Evolutionary conservation across 2,329 filamentous ascomycete genomes (phyloP).

Genomic region (Colletotrichum spinosum): DNA sequence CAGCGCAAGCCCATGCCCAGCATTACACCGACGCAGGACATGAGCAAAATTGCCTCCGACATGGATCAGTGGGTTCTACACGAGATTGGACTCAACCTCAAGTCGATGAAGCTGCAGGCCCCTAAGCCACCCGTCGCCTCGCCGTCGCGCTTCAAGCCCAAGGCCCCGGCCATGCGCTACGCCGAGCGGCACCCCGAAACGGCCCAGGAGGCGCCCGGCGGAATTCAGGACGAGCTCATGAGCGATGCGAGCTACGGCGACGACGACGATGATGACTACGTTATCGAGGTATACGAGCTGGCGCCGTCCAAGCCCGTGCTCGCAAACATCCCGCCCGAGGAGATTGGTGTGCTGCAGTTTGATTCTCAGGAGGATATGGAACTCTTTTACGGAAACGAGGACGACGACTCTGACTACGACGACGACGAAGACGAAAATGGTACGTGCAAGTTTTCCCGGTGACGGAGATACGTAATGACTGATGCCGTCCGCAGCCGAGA

Average conservation of each 20-base stretch:
- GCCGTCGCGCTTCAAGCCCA: conserved; percentile 64
- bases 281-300: conserved; percentile 74
- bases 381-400: conserved; percentile 69
- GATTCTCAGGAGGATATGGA: conserved; percentile 69
- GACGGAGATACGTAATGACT: background rate
- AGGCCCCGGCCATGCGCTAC: conserved; percentile 65
- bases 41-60: conserved; percentile 63
- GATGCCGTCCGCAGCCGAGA: conserved; percentile 67
- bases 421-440: conserved; percentile 76
- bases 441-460: conserved; percentile 46
- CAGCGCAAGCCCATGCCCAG: conserved; percentile 40
- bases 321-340: conserved; percentile 58
- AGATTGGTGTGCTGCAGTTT: conserved; percentile 68
- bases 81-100: conserved; percentile 66
- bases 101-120: conserved; percentile 56
- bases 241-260: conserved; percentile 58
- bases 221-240: conserved; percentile 49
- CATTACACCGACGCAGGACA: conserved; percentile 54
- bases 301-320: conserved; percentile 65
- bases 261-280: conserved; percentile 65
- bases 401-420: conserved; percentile 72
- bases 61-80: conserved; percentile 71
- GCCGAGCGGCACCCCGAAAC: conserved; percentile 65
- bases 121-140: conserved; percentile 33
- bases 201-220: conserved; percentile 38